Evolutionary conservation across 2,329 filamentous ascomycete genomes (phyloP), one percentile per base, ranked within the genome.

Genomic region (Talaromyces sp.): DNA sequence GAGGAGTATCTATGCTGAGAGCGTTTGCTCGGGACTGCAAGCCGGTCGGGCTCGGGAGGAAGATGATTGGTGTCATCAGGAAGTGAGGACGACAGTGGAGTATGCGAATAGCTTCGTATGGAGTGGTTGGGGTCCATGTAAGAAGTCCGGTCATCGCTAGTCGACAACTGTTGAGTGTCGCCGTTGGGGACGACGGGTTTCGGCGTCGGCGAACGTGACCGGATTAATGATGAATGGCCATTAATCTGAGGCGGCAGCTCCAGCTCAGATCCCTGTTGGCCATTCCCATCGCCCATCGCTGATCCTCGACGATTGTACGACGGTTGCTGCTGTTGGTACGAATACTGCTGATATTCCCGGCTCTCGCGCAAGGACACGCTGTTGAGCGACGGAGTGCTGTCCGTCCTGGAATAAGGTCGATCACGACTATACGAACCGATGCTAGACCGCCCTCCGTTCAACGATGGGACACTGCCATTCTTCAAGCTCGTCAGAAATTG

Each of bases 401-500:
- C 72, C 61, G 45, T 56, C 63, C 74, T 73, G 53, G 74, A 70
- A 58, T 69, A 69, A 35, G 68, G 70, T 63, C 66, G 70, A 19
- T 77, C 75, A 68, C 73, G 66, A 43, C 72, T 72, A 61, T 76
- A 75, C 52, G 75, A 76, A 57, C 72, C 73, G 60, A 71, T 69
- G 60, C 71, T 75, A 58, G 78, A 75, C 64, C 77, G 78, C 63
- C 80, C 83, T 69, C 86, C 85, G 64, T 81, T 79, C 67, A 84
- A 67, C 37, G 83, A 80, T 71, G 78, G 82, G 75, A 86, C 82
- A 73, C 80, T 86, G 67, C 83, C 80, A 71, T 77, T 74, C 67
- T 74, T 76, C 36, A 73, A 57, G 31, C 69, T 67, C 52, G 72
- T 70, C 62, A 72, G 60, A 60, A 75, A 66, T 51, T 69, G 67